Evolutionary conservation across 2,329 filamentous ascomycete species (phyloP), one percentile per base, ranked within the genome.

Genomic region (Fusarium poae): DNA sequence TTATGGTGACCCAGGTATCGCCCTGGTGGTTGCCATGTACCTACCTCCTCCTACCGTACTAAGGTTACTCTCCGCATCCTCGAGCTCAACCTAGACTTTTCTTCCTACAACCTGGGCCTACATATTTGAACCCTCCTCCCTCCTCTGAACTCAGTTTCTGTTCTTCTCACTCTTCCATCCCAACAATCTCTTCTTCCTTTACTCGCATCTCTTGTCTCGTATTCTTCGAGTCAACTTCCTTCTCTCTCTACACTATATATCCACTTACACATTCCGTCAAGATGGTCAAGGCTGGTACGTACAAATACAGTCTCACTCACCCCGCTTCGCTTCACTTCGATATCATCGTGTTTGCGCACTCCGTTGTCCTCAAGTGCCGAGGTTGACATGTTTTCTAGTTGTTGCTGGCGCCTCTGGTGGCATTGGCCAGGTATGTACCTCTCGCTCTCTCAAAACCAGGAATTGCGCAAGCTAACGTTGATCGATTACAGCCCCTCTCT

Each of bases 381-480:
- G 50, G 52, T 60, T 70, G 32, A 72, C 56, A 13, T 56, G 44
- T 54, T 43, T 58, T 44, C 63, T 60, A 90, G 87, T 89, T 79
- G 95, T 99, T 85, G 94, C 96, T 84, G 96, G 96, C 83, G 96
- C 95, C 80, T 91, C 95, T 82, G 96, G 96, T 84, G 96, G 96
- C 85, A 99, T 99, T 89, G 96, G 95, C 82, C 95, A 97, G 90
- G 94, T 97, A 80, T 76, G 84, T 79, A 40, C 46, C 54, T 44
- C 45, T 57, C 40, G 30, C 35, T 60, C 29, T 40, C 44, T 45
- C 27, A 43, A 20, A 29, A 50, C 27, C 39, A 25, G 27, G 42
- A 12, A 61, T 37, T 40, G 23, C 62, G 76, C 62, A 61, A 67
- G 51, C 49, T 58, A 37, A 61, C 42, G 21, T 18, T 48, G 23